Evolutionary conservation across 1,284 basidiomycete genomes (phyloP), one percentile per base, ranked within the genome.

Genomic region (Ustilago sp.): DNA sequence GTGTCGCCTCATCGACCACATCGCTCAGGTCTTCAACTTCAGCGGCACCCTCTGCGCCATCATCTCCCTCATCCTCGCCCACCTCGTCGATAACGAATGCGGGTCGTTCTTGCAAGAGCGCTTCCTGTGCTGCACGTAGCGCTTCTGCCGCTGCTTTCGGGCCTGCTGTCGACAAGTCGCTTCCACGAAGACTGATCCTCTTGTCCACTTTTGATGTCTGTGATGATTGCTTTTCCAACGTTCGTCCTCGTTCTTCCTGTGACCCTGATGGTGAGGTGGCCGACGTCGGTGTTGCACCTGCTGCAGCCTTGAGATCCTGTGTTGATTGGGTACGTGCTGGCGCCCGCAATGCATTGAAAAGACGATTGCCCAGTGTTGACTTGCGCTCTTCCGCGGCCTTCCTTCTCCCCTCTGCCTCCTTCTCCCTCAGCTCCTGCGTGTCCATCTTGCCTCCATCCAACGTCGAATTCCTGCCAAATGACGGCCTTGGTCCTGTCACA

Each of bases 21-120:
- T 63, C 66, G 19, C 66, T 70, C n/a, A 74, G 32, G 19, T 74
- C 77, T 12, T 67, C 74, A 13, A 73, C 69, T 9, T 71, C 77
- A 2, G 53, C 77, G 11, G 59, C 71, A 38, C 43, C 63, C 17
- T 71, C 71, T 1, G 19, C 71, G 0, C 71, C 74, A 13, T 80
- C 76, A 12, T 79, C 79, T 1, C 67, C 68, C 28, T 81, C 75
- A 4, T 74, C 73, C 15, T 71, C 77, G 23, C 69, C 72, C 2
- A 80, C 78, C 48, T 81, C 81, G 39, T 83, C 81, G n/a, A 83
- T 83, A 9, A 83, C 70, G 68, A 83, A 83, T 3, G 78, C 77
- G 15, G 68, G 67, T 19, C 81, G 71, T 35, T 83, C 80, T 41
- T 81, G 78, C 41, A 74, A 52, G 11, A 83, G 59, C 8, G 81